phyloP scores from a whole-genome alignment of 2,329 filamentous ascomycete species.

The Paraphaeosphaeria sporulosa region DNA sequence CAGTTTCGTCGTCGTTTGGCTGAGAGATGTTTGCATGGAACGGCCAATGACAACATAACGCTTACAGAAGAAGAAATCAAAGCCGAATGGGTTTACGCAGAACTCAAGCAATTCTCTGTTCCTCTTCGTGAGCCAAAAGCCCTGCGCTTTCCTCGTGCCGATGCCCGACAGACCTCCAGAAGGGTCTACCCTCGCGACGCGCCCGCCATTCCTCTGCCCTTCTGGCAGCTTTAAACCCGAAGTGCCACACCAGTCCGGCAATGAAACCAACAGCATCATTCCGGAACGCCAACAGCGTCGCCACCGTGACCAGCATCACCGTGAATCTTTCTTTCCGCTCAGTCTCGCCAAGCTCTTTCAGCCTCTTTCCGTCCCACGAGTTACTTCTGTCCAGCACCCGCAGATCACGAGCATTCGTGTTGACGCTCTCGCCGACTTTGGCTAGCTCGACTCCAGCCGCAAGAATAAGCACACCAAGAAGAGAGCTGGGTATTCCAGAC shows the following conservation, averaged over 20 bases:
- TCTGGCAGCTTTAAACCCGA: slow-evolving; percentile 60
- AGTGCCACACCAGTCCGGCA: slow-evolving; percentile 81
- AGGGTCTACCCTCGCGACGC: slow-evolving; percentile 22
- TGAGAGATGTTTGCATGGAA: background rate
- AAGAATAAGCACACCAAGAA: slow-evolving; percentile 88
- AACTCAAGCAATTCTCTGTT: slow-evolving; percentile 34
- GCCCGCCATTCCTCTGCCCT: slow-evolving; percentile 36
- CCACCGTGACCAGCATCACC: slow-evolving; percentile 89
- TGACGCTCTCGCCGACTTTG: slow-evolving; percentile 83
- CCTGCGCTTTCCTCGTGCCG: slow-evolving; percentile 29
- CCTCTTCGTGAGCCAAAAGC: slow-evolving; percentile 38
- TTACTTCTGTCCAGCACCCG: slow-evolving; percentile 48
- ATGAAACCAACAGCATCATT: slow-evolving; percentile 90
- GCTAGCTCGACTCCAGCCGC: slow-evolving; percentile 88
- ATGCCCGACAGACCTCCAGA: slow-evolving; percentile 35
- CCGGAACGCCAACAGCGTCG: slow-evolving; percentile 81
- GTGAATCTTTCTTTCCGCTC: slow-evolving; percentile 81
- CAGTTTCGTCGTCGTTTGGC: background rate
- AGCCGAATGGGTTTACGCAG: background rate
- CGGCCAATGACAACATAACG: no score
- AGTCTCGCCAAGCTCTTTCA: slow-evolving; percentile 66
- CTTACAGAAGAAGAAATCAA: background rate
- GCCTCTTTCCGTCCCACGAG: slow-evolving; percentile 50
- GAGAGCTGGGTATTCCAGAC: slow-evolving; percentile 73
- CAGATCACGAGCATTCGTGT: slow-evolving; percentile 72